Evolutionary conservation across 2,329 filamentous ascomycete species (phyloP).

Genomic region (Fusarium devonianum): DNA sequence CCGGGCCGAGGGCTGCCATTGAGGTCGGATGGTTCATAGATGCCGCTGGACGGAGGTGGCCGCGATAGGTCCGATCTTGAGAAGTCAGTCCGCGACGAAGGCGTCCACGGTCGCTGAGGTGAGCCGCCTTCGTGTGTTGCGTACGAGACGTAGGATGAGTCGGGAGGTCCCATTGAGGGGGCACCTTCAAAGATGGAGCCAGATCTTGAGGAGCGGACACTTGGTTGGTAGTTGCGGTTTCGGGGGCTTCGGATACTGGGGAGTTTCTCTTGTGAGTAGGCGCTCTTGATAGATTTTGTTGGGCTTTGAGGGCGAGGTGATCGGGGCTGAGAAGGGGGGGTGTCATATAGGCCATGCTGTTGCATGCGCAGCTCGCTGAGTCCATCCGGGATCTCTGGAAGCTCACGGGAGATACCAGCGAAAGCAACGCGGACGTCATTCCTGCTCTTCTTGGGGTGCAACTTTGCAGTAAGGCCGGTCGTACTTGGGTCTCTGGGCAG

Average conservation of each 20-base stretch:
- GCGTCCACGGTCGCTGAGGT: conserved; percentile 66
- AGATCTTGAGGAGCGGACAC: conserved; percentile 56
- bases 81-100: conserved; percentile 60
- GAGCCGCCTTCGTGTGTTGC: conserved; percentile 52
- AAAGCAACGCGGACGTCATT: conserved; percentile 42
- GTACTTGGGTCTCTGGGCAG: conserved; percentile 27
- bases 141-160: conserved; percentile 68
- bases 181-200: conserved; percentile 64
- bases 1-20: conserved; percentile 91
- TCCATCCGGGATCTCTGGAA: conserved; percentile 62
- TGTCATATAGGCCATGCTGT: conserved; percentile 35
- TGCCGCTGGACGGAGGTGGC: conserved; percentile 72
- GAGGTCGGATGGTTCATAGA: conserved; percentile 86
- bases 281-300: conserved; percentile 35
- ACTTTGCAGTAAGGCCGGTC: conserved; percentile 55
- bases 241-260: conserved; percentile 54
- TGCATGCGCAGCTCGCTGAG: conserved; percentile 50
- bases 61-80: conserved; percentile 55
- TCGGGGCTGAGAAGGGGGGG: conserved; percentile 27
- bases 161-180: conserved; percentile 67
- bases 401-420: conserved; percentile 47
- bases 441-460: conserved; percentile 53
- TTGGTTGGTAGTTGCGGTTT: conserved; percentile 58
- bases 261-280: conserved; percentile 51
- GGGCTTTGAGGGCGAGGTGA: conserved; percentile 25